These are phyloP conservation scores for Tylopilus intermedius DNA, from an alignment of 768 basidiomycete genomes.

Conservation along the genomic window DNA sequence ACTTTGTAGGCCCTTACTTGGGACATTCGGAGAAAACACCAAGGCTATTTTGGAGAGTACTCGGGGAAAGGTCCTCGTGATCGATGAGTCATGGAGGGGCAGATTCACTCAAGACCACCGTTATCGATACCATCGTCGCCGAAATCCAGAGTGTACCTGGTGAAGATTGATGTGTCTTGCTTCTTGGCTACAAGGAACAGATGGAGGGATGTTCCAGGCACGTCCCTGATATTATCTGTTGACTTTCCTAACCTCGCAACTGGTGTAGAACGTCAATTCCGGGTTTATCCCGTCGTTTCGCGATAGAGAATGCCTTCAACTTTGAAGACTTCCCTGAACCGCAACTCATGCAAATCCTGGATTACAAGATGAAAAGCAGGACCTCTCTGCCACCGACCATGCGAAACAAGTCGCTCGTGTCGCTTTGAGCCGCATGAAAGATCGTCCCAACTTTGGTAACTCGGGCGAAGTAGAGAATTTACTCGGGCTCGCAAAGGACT, in stretches of 20 bases:
- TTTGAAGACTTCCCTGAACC: conserved; percentile 60
- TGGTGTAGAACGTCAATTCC: conserved; percentile 61
- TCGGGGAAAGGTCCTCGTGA: conserved; percentile 63
- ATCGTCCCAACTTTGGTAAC: conserved; percentile 62
- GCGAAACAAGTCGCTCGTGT: conserved; percentile 58
- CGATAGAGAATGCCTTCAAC: conserved; percentile 63
- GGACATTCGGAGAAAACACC: conserved; percentile 63
- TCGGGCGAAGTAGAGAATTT: conserved; percentile 62
- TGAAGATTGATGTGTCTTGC: conserved; percentile 63
- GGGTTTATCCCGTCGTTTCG: conserved; percentile 60
- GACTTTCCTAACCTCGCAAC: not conserved
- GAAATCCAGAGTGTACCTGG: conserved; percentile 67
- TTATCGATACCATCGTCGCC: conserved; percentile 71
- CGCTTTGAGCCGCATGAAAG: conserved; percentile 30
- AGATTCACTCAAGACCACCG: conserved; percentile 59
- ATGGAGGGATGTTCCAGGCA: conserved; percentile 74
- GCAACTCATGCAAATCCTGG: conserved; percentile 48
- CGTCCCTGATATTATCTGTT: not conserved
- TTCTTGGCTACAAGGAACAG: conserved; percentile 60
- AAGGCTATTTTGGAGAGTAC: conserved; percentile 56
- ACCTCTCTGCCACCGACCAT: conserved; percentile 49
- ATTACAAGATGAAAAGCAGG: conserved; percentile 54
- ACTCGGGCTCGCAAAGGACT: conserved; percentile 45
- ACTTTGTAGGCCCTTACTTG: conserved; percentile 56
- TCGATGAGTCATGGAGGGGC: conserved; percentile 46